Conservation (phyloP, 495 filamentous ascomycete genomes). For the Daldinia bambusicola region DNA sequence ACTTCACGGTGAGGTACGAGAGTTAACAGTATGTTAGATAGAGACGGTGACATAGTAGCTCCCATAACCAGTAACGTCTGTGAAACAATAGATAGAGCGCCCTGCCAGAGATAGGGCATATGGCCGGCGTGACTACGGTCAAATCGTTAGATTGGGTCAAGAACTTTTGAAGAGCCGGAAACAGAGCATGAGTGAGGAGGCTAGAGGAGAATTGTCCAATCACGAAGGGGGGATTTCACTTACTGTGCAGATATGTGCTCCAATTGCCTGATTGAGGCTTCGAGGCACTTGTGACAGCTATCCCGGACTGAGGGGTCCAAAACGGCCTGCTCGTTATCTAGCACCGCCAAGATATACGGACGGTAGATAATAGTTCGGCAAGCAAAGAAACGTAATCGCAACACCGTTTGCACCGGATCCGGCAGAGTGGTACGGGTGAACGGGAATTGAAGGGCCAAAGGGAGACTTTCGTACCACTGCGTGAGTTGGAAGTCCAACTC, state of each 20-base stretch:
- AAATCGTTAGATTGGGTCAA: slow-evolving; percentile 57
- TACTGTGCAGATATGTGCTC: slow-evolving; percentile 81
- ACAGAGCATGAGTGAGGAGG: slow-evolving; percentile 39
- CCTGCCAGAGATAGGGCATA: slow-evolving; percentile 89
- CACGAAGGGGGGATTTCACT: slow-evolving; percentile 46
- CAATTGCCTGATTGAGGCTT: slow-evolving; percentile 81
- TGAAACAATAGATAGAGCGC: slow-evolving; percentile 81
- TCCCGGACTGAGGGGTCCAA: slow-evolving; percentile 76
- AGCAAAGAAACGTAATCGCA: slow-evolving; percentile 81
- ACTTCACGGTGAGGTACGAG: slow-evolving; percentile 62
- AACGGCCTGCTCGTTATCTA: slow-evolving; percentile 78
- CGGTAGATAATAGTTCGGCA: slow-evolving; percentile 87
- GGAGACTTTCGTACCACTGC: slow-evolving; percentile 85
- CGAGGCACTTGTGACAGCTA: slow-evolving; percentile 82
- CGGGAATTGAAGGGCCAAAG: slow-evolving; percentile 77
- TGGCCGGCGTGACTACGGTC: slow-evolving; percentile 77
- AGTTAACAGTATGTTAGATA: slow-evolving; percentile 73
- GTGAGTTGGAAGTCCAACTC: slow-evolving; percentile 84
- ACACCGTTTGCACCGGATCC: slow-evolving; percentile 80
- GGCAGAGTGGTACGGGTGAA: slow-evolving; percentile 70
- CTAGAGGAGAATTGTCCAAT: slow-evolving; percentile 41
- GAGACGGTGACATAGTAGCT: slow-evolving; percentile 80
- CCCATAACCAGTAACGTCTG: slow-evolving; percentile 85
- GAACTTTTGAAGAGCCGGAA: slow-evolving; percentile 39
- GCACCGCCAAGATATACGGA: slow-evolving; percentile 81